Conservation (phyloP, 176 grass and related monocot genomes). For the Lolium multiflorum region DNA sequence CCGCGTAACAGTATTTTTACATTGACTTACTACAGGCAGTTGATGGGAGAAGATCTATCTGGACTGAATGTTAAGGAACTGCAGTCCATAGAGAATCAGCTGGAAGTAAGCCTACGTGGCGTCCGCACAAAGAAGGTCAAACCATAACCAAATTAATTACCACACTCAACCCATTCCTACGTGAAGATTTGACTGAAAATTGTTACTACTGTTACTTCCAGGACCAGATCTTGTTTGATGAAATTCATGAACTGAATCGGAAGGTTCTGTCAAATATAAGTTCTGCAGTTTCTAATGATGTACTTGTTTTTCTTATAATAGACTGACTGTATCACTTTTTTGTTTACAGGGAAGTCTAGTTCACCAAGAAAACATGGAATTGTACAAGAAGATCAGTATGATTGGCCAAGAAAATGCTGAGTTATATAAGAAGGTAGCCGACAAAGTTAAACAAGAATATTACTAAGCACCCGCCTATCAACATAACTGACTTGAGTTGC, state of each 20-base stretch:
- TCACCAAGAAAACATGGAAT: slow-evolving; percentile 85
- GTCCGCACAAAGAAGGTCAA: slow-evolving; percentile 70
- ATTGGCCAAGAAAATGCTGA: slow-evolving; percentile 72
- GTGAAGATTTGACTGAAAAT: slow-evolving; percentile 35
- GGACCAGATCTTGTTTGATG: slow-evolving; percentile 76
- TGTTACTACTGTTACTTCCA: slow-evolving; percentile 51
- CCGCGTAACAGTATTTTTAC: background rate
- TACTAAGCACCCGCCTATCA: background rate
- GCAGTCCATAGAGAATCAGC: slow-evolving; percentile 69
- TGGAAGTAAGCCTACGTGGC: slow-evolving; percentile 67
- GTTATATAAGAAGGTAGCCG: slow-evolving; percentile 75
- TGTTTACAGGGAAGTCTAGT: slow-evolving; percentile 68
- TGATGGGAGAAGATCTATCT: slow-evolving; percentile 81
- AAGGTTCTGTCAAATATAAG: slow-evolving; percentile 52
- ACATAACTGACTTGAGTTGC: background rate
- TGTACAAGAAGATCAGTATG: slow-evolving; percentile 72
- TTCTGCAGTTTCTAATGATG: background rate
- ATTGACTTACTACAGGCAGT: slow-evolving; percentile 57
- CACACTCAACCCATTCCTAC: slow-evolving; percentile 4
- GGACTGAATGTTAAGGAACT: slow-evolving; percentile 69
- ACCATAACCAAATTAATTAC: slow-evolving; percentile 14
- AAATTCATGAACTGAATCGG: slow-evolving; percentile 77
- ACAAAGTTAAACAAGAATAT: slow-evolving; percentile 5
- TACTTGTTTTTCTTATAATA: slow-evolving; percentile 8
- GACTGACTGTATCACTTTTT: slow-evolving; percentile 1